These are phyloP conservation scores for Pseudoscleropodium purum DNA, from an alignment of 225 moss, liverwort and hornwort species.

Conservation along the genomic window DNA sequence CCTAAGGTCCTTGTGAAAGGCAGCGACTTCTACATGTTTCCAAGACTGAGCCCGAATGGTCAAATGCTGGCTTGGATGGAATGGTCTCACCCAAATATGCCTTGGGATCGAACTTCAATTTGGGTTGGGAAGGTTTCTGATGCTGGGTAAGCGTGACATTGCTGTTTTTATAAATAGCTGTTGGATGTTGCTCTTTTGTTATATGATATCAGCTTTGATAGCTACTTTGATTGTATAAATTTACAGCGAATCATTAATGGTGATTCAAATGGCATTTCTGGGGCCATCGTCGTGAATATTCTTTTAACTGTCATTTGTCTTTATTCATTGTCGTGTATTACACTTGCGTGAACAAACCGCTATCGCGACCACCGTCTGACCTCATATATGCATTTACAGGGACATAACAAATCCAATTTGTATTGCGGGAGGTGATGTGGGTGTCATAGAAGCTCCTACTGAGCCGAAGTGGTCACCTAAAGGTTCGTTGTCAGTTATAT, in stretches of 20 bases:
- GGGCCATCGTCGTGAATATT: background rate
- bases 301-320: background rate
- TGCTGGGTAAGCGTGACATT: constrained; percentile 37
- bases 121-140: constrained; percentile 75
- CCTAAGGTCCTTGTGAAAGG: constrained; percentile 71
- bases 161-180: background rate
- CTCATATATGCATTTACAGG: constrained; percentile 18
- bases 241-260: background rate
- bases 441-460: constrained; percentile 64
- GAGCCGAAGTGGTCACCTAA: constrained; percentile 84
- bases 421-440: constrained; percentile 60
- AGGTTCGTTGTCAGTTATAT: constrained; percentile 29
- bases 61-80: constrained; percentile 69
- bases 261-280: background rate
- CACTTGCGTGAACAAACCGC: background rate
- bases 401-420: constrained; percentile 49
- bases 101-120: constrained; percentile 80
- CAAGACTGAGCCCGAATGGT: constrained; percentile 82
- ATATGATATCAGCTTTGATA: background rate
- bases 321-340: background rate
- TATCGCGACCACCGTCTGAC: background rate
- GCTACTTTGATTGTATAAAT: background rate
- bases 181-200: background rate
- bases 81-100: constrained; percentile 93
- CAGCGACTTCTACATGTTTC: constrained; percentile 81